Percentiles rank a stretch among this genome's conserved stretches.
phyloP scores from a whole-genome alignment of 202 grass and related monocot genomes.

The Eragrostis tef region DNA sequence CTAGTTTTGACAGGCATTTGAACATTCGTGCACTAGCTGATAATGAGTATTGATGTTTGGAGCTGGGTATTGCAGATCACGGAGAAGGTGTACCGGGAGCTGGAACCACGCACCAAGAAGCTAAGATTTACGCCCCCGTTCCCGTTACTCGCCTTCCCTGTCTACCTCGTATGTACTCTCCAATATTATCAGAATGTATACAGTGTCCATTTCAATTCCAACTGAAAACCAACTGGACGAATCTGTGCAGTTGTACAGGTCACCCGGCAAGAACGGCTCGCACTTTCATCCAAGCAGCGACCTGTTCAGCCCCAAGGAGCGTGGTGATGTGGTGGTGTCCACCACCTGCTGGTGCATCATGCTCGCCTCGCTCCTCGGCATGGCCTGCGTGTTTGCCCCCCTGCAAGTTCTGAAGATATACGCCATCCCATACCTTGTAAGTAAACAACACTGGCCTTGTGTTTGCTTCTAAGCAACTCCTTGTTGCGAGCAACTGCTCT shows the following conservation, averaged over 20 bases:
- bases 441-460: not conserved
- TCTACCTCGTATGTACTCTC: slow-evolving; percentile 68
- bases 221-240: not conserved
- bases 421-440: slow-evolving; percentile 62
- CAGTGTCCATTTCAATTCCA: not conserved
- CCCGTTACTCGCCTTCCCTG: slow-evolving; percentile 74
- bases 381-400: slow-evolving; percentile 54
- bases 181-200: not conserved
- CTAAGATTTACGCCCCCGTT: slow-evolving; percentile 70
- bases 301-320: slow-evolving; percentile 72
- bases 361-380: slow-evolving; percentile 54
- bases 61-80: slow-evolving; percentile 55
- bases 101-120: slow-evolving; percentile 51
- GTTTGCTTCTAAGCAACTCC: not conserved
- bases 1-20: not conserved
- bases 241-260: slow-evolving; percentile 63
- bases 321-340: slow-evolving; percentile 58
- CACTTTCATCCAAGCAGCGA: slow-evolving; percentile 78
- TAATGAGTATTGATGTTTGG: not conserved
- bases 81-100: slow-evolving; percentile 58
- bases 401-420: slow-evolving; percentile 59
- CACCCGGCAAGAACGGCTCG: slow-evolving; percentile 73
- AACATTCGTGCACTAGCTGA: not conserved
- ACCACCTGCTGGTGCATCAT: slow-evolving; percentile 76
- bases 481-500: not conserved